Percentiles rank a stretch among this genome's conserved stretches.
Evolutionary conservation across 495 filamentous ascomycete genomes (phyloP).

Genomic region (Aspergillus bridgeri): DNA sequence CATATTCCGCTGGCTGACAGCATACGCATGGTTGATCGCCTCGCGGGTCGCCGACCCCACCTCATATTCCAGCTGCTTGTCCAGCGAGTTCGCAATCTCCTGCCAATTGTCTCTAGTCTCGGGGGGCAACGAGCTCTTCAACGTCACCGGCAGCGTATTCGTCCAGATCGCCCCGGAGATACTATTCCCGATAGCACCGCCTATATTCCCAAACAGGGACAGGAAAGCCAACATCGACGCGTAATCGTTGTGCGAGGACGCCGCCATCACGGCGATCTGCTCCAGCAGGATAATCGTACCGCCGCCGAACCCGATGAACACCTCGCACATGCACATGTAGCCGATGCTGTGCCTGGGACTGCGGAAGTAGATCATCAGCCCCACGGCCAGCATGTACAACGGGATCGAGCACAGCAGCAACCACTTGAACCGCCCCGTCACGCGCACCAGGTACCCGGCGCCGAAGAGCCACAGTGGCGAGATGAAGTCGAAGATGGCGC

Average conservation of each 20-base stretch:
- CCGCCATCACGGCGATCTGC: conserved; percentile 68
- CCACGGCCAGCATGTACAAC: conserved; percentile 52
- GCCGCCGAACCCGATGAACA: conserved; percentile 65
- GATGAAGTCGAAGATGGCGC: conserved; percentile 48
- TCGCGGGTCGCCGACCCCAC: conserved; percentile 46
- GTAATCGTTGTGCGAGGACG: conserved; percentile 59
- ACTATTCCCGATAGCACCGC: conserved; percentile 61
- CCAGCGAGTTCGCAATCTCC: conserved; percentile 53
- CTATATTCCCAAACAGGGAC: conserved; percentile 60
- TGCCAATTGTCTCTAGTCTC: conserved; percentile 32
- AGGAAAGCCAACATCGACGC: conserved; percentile 64
- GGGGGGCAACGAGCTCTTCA: conserved; percentile 55
- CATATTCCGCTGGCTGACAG: conserved; percentile 52
- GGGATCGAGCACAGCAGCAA: conserved; percentile 53
- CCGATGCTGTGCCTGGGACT: conserved; percentile 53
- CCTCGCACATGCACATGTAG: conserved; percentile 68
- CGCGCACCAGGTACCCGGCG: conserved; percentile 51
- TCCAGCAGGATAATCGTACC: conserved; percentile 58
- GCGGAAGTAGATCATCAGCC: conserved; percentile 67
- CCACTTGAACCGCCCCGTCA: conserved; percentile 52
- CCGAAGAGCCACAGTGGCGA: conserved; percentile 44
- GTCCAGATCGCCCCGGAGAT: conserved; percentile 69
- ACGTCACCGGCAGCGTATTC: conserved; percentile 52
- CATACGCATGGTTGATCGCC: conserved; percentile 58
- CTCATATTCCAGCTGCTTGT: conserved; percentile 50